phyloP scores from a whole-genome alignment of 1,284 basidiomycete species.

The Leccinum pachyderme region DNA sequence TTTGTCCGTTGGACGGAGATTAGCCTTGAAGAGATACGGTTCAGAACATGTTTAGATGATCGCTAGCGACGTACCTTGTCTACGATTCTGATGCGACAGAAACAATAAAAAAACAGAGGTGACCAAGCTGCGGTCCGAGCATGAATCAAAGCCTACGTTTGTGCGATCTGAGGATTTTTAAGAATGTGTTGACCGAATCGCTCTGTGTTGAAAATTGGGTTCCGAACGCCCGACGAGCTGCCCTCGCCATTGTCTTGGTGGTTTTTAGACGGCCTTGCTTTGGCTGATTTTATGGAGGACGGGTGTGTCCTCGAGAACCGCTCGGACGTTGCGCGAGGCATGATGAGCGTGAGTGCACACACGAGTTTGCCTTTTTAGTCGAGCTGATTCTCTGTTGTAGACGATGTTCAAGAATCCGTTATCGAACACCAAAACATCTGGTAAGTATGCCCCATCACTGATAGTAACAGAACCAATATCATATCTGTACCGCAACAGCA shows the following conservation, averaged over 20 bases:
- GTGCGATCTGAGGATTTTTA: conserved; percentile 89
- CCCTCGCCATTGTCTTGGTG: conserved; percentile 39
- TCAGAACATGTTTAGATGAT: not conserved
- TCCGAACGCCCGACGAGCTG: conserved; percentile 51
- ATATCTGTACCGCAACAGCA: conserved; percentile 36
- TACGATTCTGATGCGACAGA: conserved; percentile 60
- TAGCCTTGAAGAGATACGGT: conserved; percentile 55
- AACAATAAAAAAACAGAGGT: conserved; percentile 10
- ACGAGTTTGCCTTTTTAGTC: conserved; percentile 14
- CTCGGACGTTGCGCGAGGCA: conserved; percentile 91
- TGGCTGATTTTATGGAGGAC: conserved; percentile 58
- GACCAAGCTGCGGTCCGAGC: conserved; percentile 11
- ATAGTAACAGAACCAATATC: not conserved
- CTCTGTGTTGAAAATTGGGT: conserved; percentile 92
- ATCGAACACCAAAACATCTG: conserved; percentile 63
- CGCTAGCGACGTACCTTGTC: conserved; percentile 51
- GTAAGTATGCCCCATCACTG: no score
- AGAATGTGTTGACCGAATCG: conserved; percentile 97
- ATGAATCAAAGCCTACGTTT: conserved; percentile 61
- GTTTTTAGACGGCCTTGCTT: conserved; percentile 34
- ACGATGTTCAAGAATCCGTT: conserved; percentile 76
- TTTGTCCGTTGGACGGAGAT: conserved; percentile 90
- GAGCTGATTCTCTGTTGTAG: not conserved
- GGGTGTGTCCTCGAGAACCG: conserved; percentile 78
- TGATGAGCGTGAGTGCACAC: conserved; percentile 32